These are phyloP conservation scores for Clarireedia sp. DNA, from an alignment of 2,329 filamentous ascomycete genomes.

Conservation along the genomic window DNA sequence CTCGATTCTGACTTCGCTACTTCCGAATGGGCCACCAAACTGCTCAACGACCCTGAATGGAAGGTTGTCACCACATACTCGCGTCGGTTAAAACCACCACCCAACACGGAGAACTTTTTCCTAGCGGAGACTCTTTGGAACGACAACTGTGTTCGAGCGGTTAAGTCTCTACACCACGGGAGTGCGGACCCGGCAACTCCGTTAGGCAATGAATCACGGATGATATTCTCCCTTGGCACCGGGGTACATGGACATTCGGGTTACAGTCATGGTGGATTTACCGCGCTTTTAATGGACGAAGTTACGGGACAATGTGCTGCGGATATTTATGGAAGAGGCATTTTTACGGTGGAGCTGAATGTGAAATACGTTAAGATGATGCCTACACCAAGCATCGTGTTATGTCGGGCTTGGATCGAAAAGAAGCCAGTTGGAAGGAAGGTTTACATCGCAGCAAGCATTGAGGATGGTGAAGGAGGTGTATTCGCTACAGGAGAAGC, in stretches of 20 bases:
- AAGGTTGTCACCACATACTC: not conserved
- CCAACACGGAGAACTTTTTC: not conserved
- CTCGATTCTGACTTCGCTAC: not conserved
- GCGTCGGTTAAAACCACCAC: not conserved
- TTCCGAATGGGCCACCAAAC: not conserved
- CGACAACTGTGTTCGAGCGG: not conserved
- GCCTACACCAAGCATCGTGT: not conserved
- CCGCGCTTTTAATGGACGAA: not conserved
- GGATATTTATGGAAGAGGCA: not conserved
- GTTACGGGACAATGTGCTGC: not conserved
- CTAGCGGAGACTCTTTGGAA: not conserved
- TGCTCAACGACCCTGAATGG: not conserved
- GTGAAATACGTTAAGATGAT: not conserved
- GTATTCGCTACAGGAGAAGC: slow-evolving; percentile 45
- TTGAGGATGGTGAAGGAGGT: slow-evolving; percentile 28
- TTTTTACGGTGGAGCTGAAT: not conserved
- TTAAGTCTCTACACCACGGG: not conserved
- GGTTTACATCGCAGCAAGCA: not conserved
- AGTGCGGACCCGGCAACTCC: not conserved
- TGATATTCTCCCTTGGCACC: not conserved
- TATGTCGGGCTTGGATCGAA: not conserved
- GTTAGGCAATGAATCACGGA: not conserved
- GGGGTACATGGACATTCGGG: not conserved
- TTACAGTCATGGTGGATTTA: not conserved
- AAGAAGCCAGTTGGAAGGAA: not conserved